Base-by-base conservation (phyloP, 441 rosid species). In the Pelargonium cotyledonis region DNA sequence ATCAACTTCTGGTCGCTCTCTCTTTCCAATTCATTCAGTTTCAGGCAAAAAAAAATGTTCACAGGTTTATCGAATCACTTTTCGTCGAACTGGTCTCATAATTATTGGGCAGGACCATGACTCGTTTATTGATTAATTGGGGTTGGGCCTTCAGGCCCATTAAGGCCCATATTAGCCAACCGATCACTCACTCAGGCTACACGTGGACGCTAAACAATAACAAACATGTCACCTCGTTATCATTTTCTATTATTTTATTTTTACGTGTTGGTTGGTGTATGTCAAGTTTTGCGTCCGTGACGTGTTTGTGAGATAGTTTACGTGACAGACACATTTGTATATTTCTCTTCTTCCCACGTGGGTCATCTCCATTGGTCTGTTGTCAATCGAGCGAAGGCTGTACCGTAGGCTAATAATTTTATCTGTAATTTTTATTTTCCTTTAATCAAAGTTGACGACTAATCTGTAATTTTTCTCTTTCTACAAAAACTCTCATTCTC, bases 381-480 rank as follows among this genome's bases (percentile, higher is more conserved):
- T 19, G 4, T 4, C 31, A 19, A 19, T 41, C 14, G 14, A 0
- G 38, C 29, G 15, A 61, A 23, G 40, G 40, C 64, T 61, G 65
- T 61, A 10, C 26, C 65, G 16, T 26, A 12, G 60, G 65, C 63
- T 57, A 57, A 57, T 57, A 57, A 57, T 57, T 57, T 23, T 61
- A 61, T 61, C 65, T 29, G 4, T 61, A 57, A 57, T 16, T 18
- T 19, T 19, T 19, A 19, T 9, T 60, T 21, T 23, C 64, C 12
- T 61, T 61, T 61, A 61, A 23, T 61, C 65, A 12, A 58, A 61
- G 15, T 61, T 61, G 65, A 26, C 31, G 38, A 61, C 40, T 61
- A 61, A 61, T 61, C 65, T 61, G 65, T 23, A 61, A 23, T 61
- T 26, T 23, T 3, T 57, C 65, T 29, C 9, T 57, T 16, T 61